Percentiles rank a stretch among this genome's conserved stretches.
These are phyloP conservation scores for Acanthamoeba rhysodes DNA, from an alignment of 208 protist species.

Conservation along the genomic window DNA sequence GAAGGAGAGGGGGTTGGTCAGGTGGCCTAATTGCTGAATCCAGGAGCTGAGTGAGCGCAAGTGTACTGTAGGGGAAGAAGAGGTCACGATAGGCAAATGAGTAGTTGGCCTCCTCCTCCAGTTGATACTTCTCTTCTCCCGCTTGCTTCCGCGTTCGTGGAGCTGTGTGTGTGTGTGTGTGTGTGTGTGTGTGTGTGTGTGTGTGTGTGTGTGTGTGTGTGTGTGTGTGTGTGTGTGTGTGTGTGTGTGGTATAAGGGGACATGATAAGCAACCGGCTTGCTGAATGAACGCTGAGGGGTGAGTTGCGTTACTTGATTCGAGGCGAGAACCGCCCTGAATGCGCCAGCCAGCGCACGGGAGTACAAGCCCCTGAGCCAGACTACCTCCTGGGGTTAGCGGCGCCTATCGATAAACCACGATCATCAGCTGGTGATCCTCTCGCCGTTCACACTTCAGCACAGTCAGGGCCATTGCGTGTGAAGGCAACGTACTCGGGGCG, in stretches of 20 bases:
- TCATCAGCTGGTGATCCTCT: too few relatives aligned
- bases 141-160: background rate
- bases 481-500: background rate
- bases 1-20: background rate
- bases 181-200: background rate
- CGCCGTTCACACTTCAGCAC: too few relatives aligned
- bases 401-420: background rate
- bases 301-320: background rate
- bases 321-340: background rate
- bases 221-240: background rate
- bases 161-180: background rate
- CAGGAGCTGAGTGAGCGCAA: too few relatives aligned
- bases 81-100: constrained; percentile 47
- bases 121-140: background rate
- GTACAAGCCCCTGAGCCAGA: constrained; percentile 12
- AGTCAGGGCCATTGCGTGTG: background rate
- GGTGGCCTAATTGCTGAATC: background rate
- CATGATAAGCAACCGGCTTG: background rate
- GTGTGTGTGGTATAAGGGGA: too few relatives aligned
- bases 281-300: background rate
- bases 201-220: background rate
- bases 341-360: constrained; percentile 37
- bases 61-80: constrained; percentile 8
- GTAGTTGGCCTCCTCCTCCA: constrained; percentile 70
- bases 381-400: background rate